Base-by-base conservation (phyloP, 306 rosid genomes). In the Glycyrrhiza uralensis region DNA sequence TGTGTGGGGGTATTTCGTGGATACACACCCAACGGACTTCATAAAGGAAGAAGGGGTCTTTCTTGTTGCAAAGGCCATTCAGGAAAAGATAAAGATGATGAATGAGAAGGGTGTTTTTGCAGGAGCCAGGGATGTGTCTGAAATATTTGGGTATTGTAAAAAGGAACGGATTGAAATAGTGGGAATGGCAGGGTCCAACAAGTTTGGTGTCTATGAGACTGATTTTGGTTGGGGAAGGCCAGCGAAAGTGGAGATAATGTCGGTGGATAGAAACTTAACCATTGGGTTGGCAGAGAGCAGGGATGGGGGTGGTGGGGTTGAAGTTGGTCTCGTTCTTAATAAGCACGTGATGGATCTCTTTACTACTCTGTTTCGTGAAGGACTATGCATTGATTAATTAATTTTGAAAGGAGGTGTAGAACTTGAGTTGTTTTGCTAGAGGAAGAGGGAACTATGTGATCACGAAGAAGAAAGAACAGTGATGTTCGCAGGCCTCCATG, bases 191-290 rank as follows among this genome's bases (percentile, higher is more conserved):
- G 92, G 89, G 41, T 83, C 88, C 32, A 78, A 76, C 33, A 20
- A 78, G 18, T 77, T 84, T 38, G 80, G 85, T 39, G 69, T 87
- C 12, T 87, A 84, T 22, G 79, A 29, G 0, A 26, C 7, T 18
- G 88, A 87, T 60, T 81, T 84, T 58, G 88, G 91, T 6, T 87
- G 86, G 88, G 91, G 86, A 5, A 79, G 0, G 18, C 86, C 88
- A 0, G 11, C 3, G 0, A 84, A 81, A 64, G 91, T 87, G 80
- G 88, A 79, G 65, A 64, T 81, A 15, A 13, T 47, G 0, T 81
- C 85, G 0, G 11, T 69, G 1, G 78, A 74, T 26, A 69, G 72
- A 57, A 33, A 35, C 39, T 59, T 74, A 3, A 50, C 85, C 0
- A 65, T 83, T 68, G 80, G 70, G 0, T 13, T 83, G 46, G 72